Evolutionary conservation across 2,329 filamentous ascomycete genomes (phyloP).

Genomic region (Colletotrichum tropicale): DNA sequence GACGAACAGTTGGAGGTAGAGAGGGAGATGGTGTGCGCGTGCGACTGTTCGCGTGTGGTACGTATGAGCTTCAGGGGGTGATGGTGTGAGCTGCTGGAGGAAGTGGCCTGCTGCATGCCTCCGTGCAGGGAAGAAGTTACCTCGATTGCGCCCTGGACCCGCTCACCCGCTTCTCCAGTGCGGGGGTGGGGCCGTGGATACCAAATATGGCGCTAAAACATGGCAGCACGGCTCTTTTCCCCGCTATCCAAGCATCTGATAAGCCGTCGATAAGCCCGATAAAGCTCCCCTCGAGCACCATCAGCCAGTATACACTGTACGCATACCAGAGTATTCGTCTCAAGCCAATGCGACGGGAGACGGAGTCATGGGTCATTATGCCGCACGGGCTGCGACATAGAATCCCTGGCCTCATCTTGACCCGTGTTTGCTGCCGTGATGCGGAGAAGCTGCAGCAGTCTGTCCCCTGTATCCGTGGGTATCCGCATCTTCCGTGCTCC

Average conservation of each 20-base stretch:
- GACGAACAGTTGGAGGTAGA: background rate
- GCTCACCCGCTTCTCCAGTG: conserved; percentile 9
- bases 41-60: background rate
- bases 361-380: background rate
- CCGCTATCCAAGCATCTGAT: background rate
- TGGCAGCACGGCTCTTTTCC: background rate
- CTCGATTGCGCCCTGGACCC: background rate
- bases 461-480: background rate
- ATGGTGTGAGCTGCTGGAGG: conserved; percentile 12
- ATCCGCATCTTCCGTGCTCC: conserved; percentile 6
- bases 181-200: conserved; percentile 7
- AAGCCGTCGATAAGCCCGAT: conserved; percentile 6
- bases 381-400: background rate
- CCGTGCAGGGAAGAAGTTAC: conserved; percentile 12
- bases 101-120: conserved; percentile 14
- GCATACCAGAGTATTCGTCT: background rate
- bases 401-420: background rate
- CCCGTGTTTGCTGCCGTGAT: background rate
- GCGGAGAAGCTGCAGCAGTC: conserved; percentile 2
- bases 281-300: background rate
- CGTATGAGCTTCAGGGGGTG: background rate
- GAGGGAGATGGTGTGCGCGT: background rate
- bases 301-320: background rate
- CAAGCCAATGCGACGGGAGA: background rate
- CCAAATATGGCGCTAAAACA: conserved; percentile 14